phyloP scores from a whole-genome alignment of 148 eudicot species.

The Camellia sinensis region DNA sequence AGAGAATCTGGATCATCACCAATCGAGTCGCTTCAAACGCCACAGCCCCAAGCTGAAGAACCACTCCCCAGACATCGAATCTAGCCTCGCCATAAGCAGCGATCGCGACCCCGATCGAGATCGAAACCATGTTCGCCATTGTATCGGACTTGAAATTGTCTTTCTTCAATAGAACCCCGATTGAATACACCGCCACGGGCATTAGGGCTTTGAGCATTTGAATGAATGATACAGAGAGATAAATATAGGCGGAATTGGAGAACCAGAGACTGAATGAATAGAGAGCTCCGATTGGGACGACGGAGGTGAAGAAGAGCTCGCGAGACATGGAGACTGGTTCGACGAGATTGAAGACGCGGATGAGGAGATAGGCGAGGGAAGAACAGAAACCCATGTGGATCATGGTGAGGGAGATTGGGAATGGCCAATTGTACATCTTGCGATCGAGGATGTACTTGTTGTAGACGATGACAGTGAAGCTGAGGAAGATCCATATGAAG shows the following conservation, averaged over 20 bases:
- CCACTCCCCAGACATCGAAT: slow-evolving; percentile 16
- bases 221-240: slow-evolving; percentile 18
- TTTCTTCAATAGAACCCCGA: slow-evolving; percentile 16
- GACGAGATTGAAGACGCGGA: slow-evolving; percentile 11
- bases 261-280: slow-evolving; percentile 18
- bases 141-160: slow-evolving; percentile 16
- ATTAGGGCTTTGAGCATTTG: slow-evolving; percentile 26
- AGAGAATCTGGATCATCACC: slow-evolving; percentile 22
- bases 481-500: slow-evolving; percentile 21
- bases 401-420: slow-evolving; percentile 22
- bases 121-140: slow-evolving; percentile 22
- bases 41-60: slow-evolving; percentile 19
- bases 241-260: slow-evolving; percentile 21
- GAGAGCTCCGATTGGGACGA: slow-evolving; percentile 19
- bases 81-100: slow-evolving; percentile 23
- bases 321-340: slow-evolving; percentile 19
- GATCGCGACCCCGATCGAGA: slow-evolving; percentile 23
- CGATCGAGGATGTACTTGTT: slow-evolving; percentile 6
- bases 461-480: slow-evolving; percentile 19
- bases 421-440: slow-evolving; percentile 21
- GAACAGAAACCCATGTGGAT: slow-evolving; percentile 26
- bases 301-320: slow-evolving; percentile 14
- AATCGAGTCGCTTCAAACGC: slow-evolving; percentile 20
- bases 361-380: slow-evolving; percentile 17
- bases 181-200: slow-evolving; percentile 18